A percentile compares a stretch with the other conserved stretches of the same genome.
These are phyloP conservation scores for Paraphoma chrysanthemicola DNA, from an alignment of 2,329 filamentous ascomycete species.

Conservation along the genomic window DNA sequence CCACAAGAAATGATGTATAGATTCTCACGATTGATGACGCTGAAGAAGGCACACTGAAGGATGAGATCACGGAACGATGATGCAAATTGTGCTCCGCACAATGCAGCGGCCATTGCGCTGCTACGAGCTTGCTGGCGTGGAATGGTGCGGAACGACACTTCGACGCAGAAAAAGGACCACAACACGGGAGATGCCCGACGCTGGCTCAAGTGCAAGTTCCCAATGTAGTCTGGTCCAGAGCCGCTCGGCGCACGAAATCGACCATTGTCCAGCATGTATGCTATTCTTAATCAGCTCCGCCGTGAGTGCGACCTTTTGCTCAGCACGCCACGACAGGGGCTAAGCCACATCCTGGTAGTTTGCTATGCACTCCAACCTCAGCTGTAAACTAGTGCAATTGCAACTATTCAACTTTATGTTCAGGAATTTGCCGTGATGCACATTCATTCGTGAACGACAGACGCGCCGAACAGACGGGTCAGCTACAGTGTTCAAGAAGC, in stretches of 20 bases:
- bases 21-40: too few species aligned
- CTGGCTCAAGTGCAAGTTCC: background rate
- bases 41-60: too few species aligned
- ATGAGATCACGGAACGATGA: too few species aligned
- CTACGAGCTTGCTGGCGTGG: too few species aligned
- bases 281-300: background rate
- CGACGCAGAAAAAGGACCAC: background rate
- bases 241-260: background rate
- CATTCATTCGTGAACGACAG: background rate
- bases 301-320: background rate
- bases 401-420: background rate
- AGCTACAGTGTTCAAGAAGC: too few species aligned
- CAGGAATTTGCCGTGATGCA: background rate
- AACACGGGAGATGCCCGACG: background rate
- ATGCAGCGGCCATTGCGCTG: too few species aligned
- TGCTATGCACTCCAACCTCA: background rate
- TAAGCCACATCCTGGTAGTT: slow-evolving; percentile 7
- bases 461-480: too few species aligned
- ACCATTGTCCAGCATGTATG: background rate
- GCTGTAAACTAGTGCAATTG: background rate
- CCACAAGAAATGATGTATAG: too few species aligned
- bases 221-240: background rate
- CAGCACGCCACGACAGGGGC: slow-evolving; percentile 2
- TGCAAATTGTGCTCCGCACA: too few species aligned
- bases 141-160: background rate